Evolutionary conservation across 176 grass and related monocot species (phyloP).

Genomic region (Phoenix roebelenii): DNA sequence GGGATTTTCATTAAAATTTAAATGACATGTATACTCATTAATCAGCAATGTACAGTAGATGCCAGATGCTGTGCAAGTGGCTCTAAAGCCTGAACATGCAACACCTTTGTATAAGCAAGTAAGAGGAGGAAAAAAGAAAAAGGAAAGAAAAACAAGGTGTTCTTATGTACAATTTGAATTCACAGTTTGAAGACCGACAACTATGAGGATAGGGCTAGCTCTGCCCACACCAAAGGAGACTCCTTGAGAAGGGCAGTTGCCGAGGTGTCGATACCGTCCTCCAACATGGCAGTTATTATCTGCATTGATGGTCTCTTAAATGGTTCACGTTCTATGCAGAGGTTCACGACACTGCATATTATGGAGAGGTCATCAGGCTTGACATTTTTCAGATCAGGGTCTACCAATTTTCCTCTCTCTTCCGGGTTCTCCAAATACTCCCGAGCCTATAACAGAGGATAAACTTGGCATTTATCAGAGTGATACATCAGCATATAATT

Average conservation of each 20-base stretch:
- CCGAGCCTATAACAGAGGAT: conserved; percentile 26
- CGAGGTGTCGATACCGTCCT: conserved; percentile 62
- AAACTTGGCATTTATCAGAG: not conserved
- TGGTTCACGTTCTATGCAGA: conserved; percentile 74
- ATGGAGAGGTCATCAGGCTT: conserved; percentile 46
- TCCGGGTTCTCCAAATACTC: conserved; percentile 68
- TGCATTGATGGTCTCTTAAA: conserved; percentile 85
- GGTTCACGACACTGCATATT: conserved; percentile 71
- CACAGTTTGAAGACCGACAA: not conserved
- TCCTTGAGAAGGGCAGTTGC: conserved; percentile 67
- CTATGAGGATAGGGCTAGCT: conserved; percentile 64
- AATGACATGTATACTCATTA: too few relatives aligned
- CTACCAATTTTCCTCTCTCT: conserved; percentile 62
- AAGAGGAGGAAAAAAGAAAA: too few relatives aligned
- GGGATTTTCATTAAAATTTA: too few relatives aligned
- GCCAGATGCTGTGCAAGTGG: too few relatives aligned
- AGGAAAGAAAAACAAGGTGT: too few relatives aligned
- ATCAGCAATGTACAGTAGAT: too few relatives aligned
- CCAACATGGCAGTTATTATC: conserved; percentile 57
- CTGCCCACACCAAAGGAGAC: conserved; percentile 71
- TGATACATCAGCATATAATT: too few relatives aligned
- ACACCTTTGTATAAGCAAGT: too few relatives aligned
- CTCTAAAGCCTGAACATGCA: too few relatives aligned
- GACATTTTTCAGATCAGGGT: conserved; percentile 44
- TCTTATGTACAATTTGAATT: not conserved